Percentiles rank a stretch among this genome's conserved stretches.
phyloP scores from a whole-genome alignment of 257 asterid species.

The Buddleja alternifolia region DNA sequence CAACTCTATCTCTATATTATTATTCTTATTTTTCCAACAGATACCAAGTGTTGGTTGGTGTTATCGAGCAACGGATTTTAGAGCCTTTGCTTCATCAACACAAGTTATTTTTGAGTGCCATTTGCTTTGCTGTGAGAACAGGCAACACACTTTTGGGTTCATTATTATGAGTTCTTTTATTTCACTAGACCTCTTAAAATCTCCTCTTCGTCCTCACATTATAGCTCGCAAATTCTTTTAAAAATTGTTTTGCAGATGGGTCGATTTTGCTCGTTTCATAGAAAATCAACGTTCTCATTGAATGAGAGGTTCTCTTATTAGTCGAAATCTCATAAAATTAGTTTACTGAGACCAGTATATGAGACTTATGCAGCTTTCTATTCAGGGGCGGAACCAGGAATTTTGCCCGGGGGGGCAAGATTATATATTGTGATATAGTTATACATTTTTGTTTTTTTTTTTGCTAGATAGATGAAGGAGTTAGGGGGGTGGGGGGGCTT shows the following conservation, averaged over 20 bases:
- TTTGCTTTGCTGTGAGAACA: conserved; percentile 93
- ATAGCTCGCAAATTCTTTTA: not conserved
- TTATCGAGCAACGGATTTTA: conserved; percentile 74
- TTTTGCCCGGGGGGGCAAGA: no score
- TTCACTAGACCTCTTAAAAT: not conserved
- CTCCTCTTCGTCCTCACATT: not conserved
- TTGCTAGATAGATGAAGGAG: no score
- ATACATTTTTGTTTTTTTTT: no score
- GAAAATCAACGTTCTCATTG: conserved; percentile 75
- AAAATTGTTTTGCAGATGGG: conserved; percentile 72
- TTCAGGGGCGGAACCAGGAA: no score
- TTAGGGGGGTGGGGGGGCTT: no score
- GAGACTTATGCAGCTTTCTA: no score
- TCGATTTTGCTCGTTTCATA: conserved; percentile 81
- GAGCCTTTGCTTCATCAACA: conserved; percentile 85
- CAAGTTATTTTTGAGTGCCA: conserved; percentile 72
- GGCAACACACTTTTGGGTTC: conserved; percentile 93
- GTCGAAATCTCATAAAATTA: conserved; percentile 32
- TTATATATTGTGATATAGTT: no score
- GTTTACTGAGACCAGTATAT: conserved; percentile 4
- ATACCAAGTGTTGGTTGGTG: conserved; percentile 88
- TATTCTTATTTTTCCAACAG: conserved; percentile 40
- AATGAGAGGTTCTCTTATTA: conserved; percentile 21
- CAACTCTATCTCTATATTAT: not conserved
- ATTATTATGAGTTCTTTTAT: conserved; percentile 63